Conservation (phyloP, 305 asterid genomes). For the Solanum hybrid region DNA sequence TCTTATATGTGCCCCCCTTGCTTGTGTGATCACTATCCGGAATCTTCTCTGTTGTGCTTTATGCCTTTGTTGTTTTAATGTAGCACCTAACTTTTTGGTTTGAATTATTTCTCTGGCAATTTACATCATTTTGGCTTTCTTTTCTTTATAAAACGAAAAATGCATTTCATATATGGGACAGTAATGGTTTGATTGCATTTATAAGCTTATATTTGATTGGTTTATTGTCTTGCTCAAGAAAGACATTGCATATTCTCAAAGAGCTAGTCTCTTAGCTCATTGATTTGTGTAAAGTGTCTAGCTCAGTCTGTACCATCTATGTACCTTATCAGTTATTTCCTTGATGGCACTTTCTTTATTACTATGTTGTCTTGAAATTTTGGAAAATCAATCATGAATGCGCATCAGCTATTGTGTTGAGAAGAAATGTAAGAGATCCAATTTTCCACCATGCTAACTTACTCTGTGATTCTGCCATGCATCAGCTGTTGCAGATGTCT, state of each 20-base stretch:
- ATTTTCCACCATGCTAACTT: constrained; percentile 17
- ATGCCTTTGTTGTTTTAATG: background rate
- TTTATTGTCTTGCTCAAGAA: background rate
- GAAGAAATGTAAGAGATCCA: background rate
- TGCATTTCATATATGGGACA: background rate
- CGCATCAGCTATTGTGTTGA: background rate
- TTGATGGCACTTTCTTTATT: background rate
- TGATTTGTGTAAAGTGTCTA: background rate
- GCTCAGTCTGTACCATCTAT: background rate
- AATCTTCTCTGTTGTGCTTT: background rate
- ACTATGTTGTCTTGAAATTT: background rate
- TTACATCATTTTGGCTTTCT: background rate
- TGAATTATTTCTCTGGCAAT: background rate
- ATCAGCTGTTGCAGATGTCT: constrained; percentile 98
- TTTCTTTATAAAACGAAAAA: background rate
- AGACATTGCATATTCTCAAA: background rate
- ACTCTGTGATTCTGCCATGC: constrained; percentile 50
- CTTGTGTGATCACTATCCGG: background rate
- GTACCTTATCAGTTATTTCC: background rate
- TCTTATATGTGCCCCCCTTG: background rate
- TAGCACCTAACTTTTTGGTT: background rate
- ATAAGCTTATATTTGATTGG: background rate
- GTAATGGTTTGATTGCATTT: background rate
- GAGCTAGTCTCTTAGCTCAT: background rate
- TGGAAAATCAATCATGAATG: background rate